These are phyloP conservation scores for Pyrenopolyporus hunteri DNA, from an alignment of 495 filamentous ascomycete genomes.

Conservation along the genomic window DNA sequence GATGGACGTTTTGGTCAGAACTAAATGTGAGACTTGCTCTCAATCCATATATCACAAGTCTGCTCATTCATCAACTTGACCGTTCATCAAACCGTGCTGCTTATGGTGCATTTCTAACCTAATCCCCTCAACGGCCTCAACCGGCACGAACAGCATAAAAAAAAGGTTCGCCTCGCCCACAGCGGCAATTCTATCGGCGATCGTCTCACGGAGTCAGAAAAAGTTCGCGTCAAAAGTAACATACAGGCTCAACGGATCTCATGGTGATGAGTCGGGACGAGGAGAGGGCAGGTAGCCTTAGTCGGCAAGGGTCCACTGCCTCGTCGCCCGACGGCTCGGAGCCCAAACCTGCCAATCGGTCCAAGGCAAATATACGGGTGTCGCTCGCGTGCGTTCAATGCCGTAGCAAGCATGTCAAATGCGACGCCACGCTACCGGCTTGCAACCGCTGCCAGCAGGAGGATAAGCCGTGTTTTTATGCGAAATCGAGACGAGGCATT, in stretches of 20 bases:
- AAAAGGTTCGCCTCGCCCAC: constrained; percentile 11
- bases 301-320: constrained; percentile 29
- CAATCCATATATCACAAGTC: constrained; percentile 24
- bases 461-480: constrained; percentile 56
- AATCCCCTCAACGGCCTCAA: constrained; percentile 14
- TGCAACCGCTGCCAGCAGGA: constrained; percentile 54
- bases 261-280: constrained; percentile 38
- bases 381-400: constrained; percentile 64
- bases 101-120: constrained; percentile 17
- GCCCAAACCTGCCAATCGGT: constrained; percentile 32
- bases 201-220: background rate
- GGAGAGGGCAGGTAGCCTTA: constrained; percentile 27
- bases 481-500: constrained; percentile 61
- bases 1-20: constrained; percentile 34
- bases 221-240: background rate
- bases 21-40: constrained; percentile 35
- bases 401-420: constrained; percentile 65
- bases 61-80: constrained; percentile 27
- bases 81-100: constrained; percentile 20
- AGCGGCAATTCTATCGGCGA: background rate
- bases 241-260: constrained; percentile 6
- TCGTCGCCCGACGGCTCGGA: constrained; percentile 37
- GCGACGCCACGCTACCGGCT: constrained; percentile 58
- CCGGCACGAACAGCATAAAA: constrained; percentile 27
- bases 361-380: constrained; percentile 46